These are phyloP conservation scores for Castanea mollissima DNA, from an alignment of 306 rosid species.

Conservation along the genomic window DNA sequence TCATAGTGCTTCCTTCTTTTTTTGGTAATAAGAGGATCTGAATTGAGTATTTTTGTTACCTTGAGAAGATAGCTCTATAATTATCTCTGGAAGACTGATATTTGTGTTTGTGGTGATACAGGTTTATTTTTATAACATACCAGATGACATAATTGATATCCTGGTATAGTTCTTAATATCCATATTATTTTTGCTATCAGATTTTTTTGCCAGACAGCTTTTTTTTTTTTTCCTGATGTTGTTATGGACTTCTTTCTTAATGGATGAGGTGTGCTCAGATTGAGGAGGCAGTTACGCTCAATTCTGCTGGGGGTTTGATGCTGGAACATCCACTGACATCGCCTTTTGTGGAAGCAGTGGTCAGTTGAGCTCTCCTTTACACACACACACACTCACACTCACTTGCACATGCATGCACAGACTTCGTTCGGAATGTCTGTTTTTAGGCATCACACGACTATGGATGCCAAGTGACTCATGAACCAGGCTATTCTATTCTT, in stretches of 20 bases:
- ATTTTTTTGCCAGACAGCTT: conserved; percentile 21
- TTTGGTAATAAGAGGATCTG: not conserved
- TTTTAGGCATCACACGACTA: not conserved
- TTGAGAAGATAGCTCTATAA: not conserved
- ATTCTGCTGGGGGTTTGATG: conserved; percentile 89
- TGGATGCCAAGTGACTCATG: not conserved
- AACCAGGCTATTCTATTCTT: not conserved
- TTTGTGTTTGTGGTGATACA: conserved; percentile 28
- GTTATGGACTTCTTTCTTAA: conserved; percentile 45
- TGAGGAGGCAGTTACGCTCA: conserved; percentile 70
- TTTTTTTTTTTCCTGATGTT: conserved; percentile 32
- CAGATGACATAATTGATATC: conserved; percentile 70
- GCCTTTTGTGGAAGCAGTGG: conserved; percentile 91
- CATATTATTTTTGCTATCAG: not conserved
- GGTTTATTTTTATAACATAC: conserved; percentile 89
- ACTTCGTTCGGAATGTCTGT: not conserved
- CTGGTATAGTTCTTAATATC: conserved; percentile 48
- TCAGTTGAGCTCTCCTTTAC: conserved; percentile 35
- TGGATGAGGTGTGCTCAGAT: conserved; percentile 62
- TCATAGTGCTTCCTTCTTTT: not conserved
- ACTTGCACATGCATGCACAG: conserved; percentile 11
- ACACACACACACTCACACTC: not conserved
- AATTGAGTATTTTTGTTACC: not conserved
- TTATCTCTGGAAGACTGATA: conserved; percentile 9
- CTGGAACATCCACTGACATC: conserved; percentile 86